These are phyloP conservation scores for Turnera subulata DNA, from an alignment of 345 rosid species.

Conservation along the genomic window DNA sequence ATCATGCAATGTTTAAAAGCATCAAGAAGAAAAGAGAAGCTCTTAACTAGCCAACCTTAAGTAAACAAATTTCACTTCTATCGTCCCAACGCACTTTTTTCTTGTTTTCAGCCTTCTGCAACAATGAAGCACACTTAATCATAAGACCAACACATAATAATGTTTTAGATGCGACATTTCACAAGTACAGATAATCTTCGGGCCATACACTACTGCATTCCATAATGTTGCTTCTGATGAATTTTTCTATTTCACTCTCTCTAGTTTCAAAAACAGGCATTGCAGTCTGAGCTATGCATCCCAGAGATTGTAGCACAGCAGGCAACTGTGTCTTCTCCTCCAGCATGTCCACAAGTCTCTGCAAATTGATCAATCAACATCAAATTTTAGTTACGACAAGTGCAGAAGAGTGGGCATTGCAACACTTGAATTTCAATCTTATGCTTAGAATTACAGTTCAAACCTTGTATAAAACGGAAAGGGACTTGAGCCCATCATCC, in stretches of 20 bases:
- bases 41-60: slow-evolving; percentile 52
- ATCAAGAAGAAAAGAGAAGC: neutral
- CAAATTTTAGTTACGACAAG: neutral
- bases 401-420: no score
- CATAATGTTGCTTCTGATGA: slow-evolving; percentile 71
- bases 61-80: slow-evolving; percentile 72
- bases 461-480: slow-evolving; percentile 95
- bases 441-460: neutral
- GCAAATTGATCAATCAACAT: slow-evolving; percentile 31
- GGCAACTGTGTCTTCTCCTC: slow-evolving; percentile 87
- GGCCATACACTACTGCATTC: slow-evolving; percentile 50
- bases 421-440: no score
- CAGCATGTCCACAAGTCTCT: slow-evolving; percentile 95
- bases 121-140: slow-evolving; percentile 19
- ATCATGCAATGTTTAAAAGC: neutral
- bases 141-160: slow-evolving; percentile 14
- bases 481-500: slow-evolving; percentile 95
- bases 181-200: slow-evolving; percentile 21
- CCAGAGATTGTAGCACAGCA: slow-evolving; percentile 88
- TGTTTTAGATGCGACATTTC: slow-evolving; percentile 10
- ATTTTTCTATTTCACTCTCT: slow-evolving; percentile 77
- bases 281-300: slow-evolving; percentile 96
- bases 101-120: slow-evolving; percentile 61
- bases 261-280: slow-evolving; percentile 97
- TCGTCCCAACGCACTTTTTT: slow-evolving; percentile 59